phyloP scores from a whole-genome alignment of 139 green algal genomes.

The Chlamydomonas schloesseri region DNA sequence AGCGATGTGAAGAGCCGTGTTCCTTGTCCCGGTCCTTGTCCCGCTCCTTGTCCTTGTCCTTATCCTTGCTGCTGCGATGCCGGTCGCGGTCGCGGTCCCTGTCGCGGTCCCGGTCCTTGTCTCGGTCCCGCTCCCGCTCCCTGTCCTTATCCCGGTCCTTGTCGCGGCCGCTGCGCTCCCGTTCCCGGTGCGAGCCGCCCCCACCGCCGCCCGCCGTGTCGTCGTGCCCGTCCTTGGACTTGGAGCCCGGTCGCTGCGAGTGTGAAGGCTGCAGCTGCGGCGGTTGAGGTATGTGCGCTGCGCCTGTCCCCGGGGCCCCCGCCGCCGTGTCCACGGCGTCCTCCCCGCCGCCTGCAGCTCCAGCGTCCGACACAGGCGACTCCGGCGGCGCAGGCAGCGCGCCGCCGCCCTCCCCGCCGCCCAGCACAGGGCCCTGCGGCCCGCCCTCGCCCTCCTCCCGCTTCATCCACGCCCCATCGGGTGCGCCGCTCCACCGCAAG shows the following conservation, averaged over 20 bases:
- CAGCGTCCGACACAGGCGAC: slow-evolving; percentile 29
- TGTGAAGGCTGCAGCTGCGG: background rate
- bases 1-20: background rate
- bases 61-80: background rate
- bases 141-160: background rate
- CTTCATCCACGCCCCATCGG: background rate
- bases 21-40: slow-evolving; percentile 1
- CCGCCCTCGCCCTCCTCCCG: background rate
- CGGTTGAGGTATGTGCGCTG: background rate
- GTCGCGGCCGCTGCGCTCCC: background rate
- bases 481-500: no score
- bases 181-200: background rate
- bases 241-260: no score
- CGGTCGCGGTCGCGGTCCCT: slow-evolving; percentile 11
- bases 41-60: slow-evolving; percentile 17
- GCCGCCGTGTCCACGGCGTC: no score
- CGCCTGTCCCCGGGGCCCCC: background rate
- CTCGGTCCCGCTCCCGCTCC: background rate
- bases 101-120: slow-evolving; percentile 10
- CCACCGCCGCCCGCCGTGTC: no score
- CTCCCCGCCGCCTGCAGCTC: background rate
- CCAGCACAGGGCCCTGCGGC: no score
- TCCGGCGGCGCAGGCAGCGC: slow-evolving; percentile 11
- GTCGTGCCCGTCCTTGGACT: no score
- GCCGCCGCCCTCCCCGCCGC: no score